Percentiles rank a stretch among this genome's conserved stretches.
Evolutionary conservation across 106 monocot species (phyloP).

Genomic region (Dendrobium catenatum): DNA sequence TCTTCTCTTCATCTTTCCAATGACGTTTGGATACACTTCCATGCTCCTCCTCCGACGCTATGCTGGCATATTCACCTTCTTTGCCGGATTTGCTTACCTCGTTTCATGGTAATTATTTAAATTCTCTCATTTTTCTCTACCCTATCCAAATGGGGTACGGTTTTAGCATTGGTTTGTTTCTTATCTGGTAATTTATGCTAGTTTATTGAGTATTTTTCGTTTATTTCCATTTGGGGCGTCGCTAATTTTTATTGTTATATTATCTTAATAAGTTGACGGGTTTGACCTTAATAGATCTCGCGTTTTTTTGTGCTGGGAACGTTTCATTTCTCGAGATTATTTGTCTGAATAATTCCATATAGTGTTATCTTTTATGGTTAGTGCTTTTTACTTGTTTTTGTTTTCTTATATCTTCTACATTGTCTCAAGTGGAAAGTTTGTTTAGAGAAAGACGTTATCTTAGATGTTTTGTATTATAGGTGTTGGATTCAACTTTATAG

Average conservation of each 20-base stretch:
- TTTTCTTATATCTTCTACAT: neutral
- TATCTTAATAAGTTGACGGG: neutral
- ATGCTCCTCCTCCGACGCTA: conserved; percentile 60
- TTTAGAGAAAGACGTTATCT: neutral
- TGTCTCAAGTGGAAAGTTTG: neutral
- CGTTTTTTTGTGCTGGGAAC: too few relatives aligned
- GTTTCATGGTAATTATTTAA: conserved; percentile 64
- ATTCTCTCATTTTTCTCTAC: neutral
- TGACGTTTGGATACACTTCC: conserved; percentile 71
- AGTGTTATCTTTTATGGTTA: neutral
- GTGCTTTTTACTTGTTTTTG: neutral
- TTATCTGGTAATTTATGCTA: neutral
- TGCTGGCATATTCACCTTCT: conserved; percentile 75
- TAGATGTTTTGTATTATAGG: neutral
- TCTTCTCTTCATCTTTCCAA: conserved; percentile 81
- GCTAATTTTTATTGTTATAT: neutral
- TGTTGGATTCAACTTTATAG: neutral
- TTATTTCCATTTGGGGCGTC: neutral
- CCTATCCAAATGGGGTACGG: neutral
- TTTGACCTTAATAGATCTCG: too few relatives aligned
- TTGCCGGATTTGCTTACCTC: conserved; percentile 77
- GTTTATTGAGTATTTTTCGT: neutral
- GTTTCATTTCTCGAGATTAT: neutral
- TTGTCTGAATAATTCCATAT: neutral
- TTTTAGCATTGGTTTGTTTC: neutral